Percentiles rank a stretch among this genome's conserved stretches.
Evolutionary conservation across 2,329 filamentous ascomycete species (phyloP).

Genomic region (Arthrobotrys sinensis): DNA sequence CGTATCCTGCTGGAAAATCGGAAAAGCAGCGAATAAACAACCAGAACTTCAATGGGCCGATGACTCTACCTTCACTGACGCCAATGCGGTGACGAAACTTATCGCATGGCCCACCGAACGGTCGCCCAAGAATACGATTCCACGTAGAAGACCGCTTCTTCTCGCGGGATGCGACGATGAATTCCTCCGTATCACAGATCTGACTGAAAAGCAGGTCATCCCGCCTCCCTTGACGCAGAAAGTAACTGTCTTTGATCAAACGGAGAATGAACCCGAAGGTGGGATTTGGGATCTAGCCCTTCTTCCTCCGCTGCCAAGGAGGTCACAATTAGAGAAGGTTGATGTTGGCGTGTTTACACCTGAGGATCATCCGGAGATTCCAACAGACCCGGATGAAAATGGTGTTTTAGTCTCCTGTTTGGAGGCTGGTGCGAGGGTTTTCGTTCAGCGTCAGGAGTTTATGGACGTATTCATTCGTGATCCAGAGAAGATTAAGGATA

Average conservation of each 20-base stretch:
- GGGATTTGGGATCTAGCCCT: constrained; percentile 60
- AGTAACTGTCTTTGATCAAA: constrained; percentile 55
- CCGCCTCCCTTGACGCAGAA: constrained; percentile 59
- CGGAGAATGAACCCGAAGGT: constrained; percentile 59
- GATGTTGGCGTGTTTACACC: constrained; percentile 61
- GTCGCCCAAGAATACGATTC: constrained; percentile 58
- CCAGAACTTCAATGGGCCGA: constrained; percentile 49
- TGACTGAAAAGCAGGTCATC: constrained; percentile 57
- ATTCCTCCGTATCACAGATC: constrained; percentile 55
- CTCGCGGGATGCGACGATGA: constrained; percentile 60
- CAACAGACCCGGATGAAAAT: constrained; percentile 57
- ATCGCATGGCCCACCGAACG: constrained; percentile 61
- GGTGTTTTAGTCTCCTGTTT: constrained; percentile 59
- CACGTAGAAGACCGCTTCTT: constrained; percentile 58
- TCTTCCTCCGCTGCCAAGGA: constrained; percentile 58
- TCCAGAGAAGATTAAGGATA: constrained; percentile 49
- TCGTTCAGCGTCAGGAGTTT: constrained; percentile 62
- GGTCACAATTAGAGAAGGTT: constrained; percentile 51
- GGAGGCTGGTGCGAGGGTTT: constrained; percentile 57
- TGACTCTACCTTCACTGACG: constrained; percentile 40
- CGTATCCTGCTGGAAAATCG: constrained; percentile 55
- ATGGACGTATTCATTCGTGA: constrained; percentile 61
- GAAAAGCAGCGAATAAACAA: constrained; percentile 25
- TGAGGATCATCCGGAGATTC: constrained; percentile 48
- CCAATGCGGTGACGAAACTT: constrained; percentile 55